These are phyloP conservation scores for Myochromella boudieri DNA, from an alignment of 768 basidiomycete species.

Conservation along the genomic window DNA sequence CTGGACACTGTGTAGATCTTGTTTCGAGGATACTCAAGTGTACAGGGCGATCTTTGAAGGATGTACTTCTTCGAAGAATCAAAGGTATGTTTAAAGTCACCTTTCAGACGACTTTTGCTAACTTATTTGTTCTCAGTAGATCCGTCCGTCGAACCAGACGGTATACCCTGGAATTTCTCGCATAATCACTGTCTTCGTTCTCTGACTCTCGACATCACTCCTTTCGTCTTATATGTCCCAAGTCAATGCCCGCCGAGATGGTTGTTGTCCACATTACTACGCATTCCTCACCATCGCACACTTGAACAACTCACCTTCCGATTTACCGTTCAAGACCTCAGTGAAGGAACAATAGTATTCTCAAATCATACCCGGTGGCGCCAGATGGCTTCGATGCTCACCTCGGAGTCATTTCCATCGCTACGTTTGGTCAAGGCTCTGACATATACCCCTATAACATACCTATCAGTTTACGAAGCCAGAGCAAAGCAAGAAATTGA, in stretches of 20 bases:
- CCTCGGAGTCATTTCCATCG: slow-evolving; percentile 3
- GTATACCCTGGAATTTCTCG: slow-evolving; percentile 1
- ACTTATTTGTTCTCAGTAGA: neutral
- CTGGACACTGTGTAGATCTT: neutral
- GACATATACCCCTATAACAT: neutral
- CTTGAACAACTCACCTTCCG: slow-evolving; percentile 6
- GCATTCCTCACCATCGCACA: neutral
- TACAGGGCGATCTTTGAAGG: slow-evolving; percentile 1
- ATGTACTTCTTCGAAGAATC: neutral
- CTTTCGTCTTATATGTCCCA: neutral
- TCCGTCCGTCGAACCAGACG: neutral
- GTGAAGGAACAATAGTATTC: neutral
- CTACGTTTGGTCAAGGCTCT: slow-evolving; percentile 1
- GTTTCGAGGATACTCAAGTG: slow-evolving; percentile 2
- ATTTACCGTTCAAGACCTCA: neutral
- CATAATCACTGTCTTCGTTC: slow-evolving; percentile 5
- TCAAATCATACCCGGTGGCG: slow-evolving; percentile 1
- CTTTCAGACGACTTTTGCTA: neutral
- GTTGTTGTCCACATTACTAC: neutral
- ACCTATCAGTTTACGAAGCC: neutral
- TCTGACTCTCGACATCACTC: slow-evolving; percentile 4
- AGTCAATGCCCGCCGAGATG: slow-evolving; percentile 3
- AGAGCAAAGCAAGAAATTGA: neutral
- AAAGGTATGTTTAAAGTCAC: slow-evolving; percentile 1
- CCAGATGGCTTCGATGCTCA: slow-evolving; percentile 4